Base-by-base conservation (phyloP, 2,329 filamentous ascomycete species). In the Aspergillus pseudoterreus region DNA sequence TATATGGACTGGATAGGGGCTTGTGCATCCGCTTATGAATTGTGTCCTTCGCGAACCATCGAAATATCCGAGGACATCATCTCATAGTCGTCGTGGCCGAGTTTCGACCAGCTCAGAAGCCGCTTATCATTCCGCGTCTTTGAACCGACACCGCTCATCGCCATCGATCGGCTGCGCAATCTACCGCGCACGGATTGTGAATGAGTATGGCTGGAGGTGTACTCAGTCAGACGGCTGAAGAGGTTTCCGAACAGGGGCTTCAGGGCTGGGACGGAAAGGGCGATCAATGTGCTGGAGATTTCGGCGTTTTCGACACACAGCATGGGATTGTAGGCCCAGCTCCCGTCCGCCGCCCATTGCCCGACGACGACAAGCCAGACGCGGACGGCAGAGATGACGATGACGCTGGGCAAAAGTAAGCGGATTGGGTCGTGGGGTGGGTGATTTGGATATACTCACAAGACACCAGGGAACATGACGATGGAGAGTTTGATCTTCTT, bases 281-380 rank as follows among this genome's bases (percentile, higher is more conserved):
- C 76, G 36, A 80, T 74, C 21, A 81, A 59, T 0, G 78, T 81
- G 1, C 72, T 70, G 4, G 76, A 77, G 17, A 81, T 76, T 38
- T 81, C 78, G 1, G 78, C 72, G 2, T 74, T 74, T 60, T 81
- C 78, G 4, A 80, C 71, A 3, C 66, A 75, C 4, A 81, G 63
- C 67, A 80, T 73, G 0, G 77, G 74, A 47, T 78, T 74, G 58
- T 81, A 81, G 21, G 69, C 67, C 78, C 78, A 81, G 14, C 76
- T 78, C 63, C 67, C 65, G 57, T 80, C 78, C 2, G 65, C 50
- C 24, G 75, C 65, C 74, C 63, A 65, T 50, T 79, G 76, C 0
- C 78, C 77, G 21, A 66, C 57, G 38, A 78, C 73, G 1, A 80
- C 77, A 14, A 81, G 70, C 24, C 74, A 70, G 19, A 79, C 63